A percentile compares a stretch with the other conserved stretches of the same genome.
These are phyloP conservation scores for Mariannaea sp. DNA, from an alignment of 2,329 filamentous ascomycete genomes.

Conservation along the genomic window DNA sequence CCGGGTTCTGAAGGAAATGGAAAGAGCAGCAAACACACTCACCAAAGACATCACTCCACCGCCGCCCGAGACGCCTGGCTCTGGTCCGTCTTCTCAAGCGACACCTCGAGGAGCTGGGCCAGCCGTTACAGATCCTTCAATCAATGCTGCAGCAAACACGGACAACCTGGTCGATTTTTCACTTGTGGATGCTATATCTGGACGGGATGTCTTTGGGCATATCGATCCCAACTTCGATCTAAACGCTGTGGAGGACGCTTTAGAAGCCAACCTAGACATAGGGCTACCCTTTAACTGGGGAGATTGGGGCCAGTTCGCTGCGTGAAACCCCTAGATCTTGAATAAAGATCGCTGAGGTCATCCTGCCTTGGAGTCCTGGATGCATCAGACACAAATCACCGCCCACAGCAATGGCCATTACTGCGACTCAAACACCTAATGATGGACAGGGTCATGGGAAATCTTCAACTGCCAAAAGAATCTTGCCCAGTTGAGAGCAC, in stretches of 20 bases:
- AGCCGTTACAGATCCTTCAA: constrained; percentile 32
- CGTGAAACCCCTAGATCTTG: constrained; percentile 21
- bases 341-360: background rate
- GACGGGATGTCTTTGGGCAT: constrained; percentile 59
- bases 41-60: constrained; percentile 42
- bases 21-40: constrained; percentile 56
- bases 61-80: constrained; percentile 30
- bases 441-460: too few species aligned
- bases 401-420: too few species aligned
- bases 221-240: constrained; percentile 61
- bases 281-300: constrained; percentile 58
- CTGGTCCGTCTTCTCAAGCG: constrained; percentile 19
- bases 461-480: background rate
- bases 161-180: constrained; percentile 49
- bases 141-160: constrained; percentile 37
- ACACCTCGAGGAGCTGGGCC: constrained; percentile 23
- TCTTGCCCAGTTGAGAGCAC: background rate
- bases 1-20: constrained; percentile 60
- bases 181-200: constrained; percentile 49
- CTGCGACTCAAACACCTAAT: too few species aligned
- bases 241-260: constrained; percentile 57
- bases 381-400: too few species aligned
- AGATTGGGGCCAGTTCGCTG: constrained; percentile 48
- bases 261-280: constrained; percentile 61
- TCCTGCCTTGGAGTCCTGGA: background rate